These are phyloP conservation scores for Cyclotella kingstonii DNA, from an alignment of 108 stramenopile species.

Conservation along the genomic window DNA sequence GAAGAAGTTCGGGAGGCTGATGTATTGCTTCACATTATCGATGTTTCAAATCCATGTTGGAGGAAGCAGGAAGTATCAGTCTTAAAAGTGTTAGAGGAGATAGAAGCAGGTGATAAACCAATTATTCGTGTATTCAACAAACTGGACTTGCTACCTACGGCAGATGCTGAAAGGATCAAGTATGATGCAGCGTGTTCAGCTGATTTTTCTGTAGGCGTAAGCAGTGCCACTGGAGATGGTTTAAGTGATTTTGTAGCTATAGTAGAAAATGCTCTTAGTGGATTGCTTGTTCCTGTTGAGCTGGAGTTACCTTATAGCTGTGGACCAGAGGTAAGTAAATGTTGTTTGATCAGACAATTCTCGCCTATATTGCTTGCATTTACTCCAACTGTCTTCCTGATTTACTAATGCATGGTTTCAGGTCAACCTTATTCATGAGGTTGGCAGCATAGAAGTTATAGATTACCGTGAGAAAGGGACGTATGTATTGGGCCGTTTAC, in stretches of 20 bases:
- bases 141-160: slow-evolving; percentile 64
- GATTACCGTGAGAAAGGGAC: slow-evolving; percentile 77
- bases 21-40: slow-evolving; percentile 91
- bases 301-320: slow-evolving; percentile 71
- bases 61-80: slow-evolving; percentile 83
- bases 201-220: slow-evolving; percentile 68
- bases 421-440: slow-evolving; percentile 70
- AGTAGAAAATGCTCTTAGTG: slow-evolving; percentile 68
- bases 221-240: slow-evolving; percentile 70
- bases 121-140: slow-evolving; percentile 82
- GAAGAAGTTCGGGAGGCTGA: slow-evolving; percentile 94
- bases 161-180: slow-evolving; percentile 63
- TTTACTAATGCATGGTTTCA: too few relatives aligned
- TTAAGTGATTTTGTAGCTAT: slow-evolving; percentile 75
- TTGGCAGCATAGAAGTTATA: slow-evolving; percentile 75
- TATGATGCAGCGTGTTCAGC: slow-evolving; percentile 59
- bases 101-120: slow-evolving; percentile 72
- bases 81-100: slow-evolving; percentile 62
- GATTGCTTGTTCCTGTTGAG: slow-evolving; percentile 71
- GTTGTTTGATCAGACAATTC: not conserved
- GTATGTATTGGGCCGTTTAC: slow-evolving; percentile 68
- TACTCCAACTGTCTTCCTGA: too few relatives aligned
- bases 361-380: not conserved
- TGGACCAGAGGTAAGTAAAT: slow-evolving; percentile 64
- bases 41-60: slow-evolving; percentile 85